A percentile compares a stretch with the other conserved stretches of the same genome.
phyloP scores from a whole-genome alignment of 305 asterid species.

The Fraxinus angustifolia region DNA sequence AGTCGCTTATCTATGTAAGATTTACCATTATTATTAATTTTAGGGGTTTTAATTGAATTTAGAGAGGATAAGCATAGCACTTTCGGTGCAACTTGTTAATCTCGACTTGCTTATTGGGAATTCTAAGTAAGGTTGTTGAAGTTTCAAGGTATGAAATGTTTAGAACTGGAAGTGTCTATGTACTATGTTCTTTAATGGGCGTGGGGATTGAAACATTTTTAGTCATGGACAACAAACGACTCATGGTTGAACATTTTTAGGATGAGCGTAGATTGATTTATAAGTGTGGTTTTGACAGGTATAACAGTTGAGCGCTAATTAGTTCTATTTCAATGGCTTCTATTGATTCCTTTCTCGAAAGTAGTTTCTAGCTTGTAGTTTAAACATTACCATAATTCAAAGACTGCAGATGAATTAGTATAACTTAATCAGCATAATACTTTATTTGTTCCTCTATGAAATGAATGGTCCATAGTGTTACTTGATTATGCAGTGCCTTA shows the following conservation, averaged over 20 bases:
- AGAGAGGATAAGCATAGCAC: background rate
- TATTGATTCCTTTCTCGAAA: background rate
- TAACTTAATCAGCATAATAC: background rate
- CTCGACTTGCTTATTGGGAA: background rate
- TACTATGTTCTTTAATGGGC: background rate
- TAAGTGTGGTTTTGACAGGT: background rate
- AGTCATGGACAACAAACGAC: background rate
- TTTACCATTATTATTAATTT: background rate
- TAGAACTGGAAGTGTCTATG: background rate
- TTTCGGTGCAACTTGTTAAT: background rate
- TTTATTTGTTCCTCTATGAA: background rate
- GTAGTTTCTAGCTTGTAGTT: background rate
- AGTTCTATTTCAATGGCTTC: background rate
- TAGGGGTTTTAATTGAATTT: background rate
- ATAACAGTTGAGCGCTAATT: background rate
- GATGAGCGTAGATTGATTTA: background rate
- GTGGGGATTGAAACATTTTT: background rate
- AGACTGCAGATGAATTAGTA: background rate
- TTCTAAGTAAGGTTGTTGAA: constrained; percentile 6
- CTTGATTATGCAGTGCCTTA: background rate
- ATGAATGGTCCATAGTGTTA: background rate
- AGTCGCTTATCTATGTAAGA: constrained; percentile 90
- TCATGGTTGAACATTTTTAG: background rate
- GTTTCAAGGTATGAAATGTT: constrained; percentile 2
- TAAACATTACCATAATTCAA: background rate